A percentile compares a stretch with the other conserved stretches of the same genome.
These are phyloP conservation scores for Theobroma grandiflorum DNA, from an alignment of 441 rosid species.

Conservation along the genomic window DNA sequence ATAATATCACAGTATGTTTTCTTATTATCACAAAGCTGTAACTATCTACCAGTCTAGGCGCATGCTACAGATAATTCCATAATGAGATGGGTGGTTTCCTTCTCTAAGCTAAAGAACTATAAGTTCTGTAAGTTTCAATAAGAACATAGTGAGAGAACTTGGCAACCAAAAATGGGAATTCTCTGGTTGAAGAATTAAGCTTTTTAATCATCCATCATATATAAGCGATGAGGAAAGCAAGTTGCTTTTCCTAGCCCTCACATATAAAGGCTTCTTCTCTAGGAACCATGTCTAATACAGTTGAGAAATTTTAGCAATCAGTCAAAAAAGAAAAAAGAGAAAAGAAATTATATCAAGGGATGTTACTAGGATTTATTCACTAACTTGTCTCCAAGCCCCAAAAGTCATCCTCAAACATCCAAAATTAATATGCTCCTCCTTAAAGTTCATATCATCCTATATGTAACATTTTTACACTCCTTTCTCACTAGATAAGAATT, in stretches of 20 bases:
- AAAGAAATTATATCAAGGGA: background rate
- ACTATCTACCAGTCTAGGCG: too few relatives aligned
- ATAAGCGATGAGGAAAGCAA: background rate
- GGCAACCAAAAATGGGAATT: background rate
- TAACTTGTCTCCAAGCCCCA: background rate
- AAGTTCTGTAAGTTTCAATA: slow-evolving; percentile 6
- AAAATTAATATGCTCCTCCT: background rate
- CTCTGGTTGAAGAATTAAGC: background rate
- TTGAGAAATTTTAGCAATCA: background rate
- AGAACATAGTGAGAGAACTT: background rate
- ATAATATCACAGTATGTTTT: background rate
- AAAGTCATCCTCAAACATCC: background rate
- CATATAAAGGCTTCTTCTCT: background rate
- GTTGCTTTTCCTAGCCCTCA: background rate
- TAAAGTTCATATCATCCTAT: background rate
- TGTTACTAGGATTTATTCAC: background rate
- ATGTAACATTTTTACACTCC: background rate
- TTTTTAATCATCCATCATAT: background rate
- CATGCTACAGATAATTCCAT: too few relatives aligned
- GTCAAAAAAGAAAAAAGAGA: background rate
- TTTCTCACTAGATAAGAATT: background rate
- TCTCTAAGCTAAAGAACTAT: too few relatives aligned
- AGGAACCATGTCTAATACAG: background rate
- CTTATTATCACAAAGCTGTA: background rate
- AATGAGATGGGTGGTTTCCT: too few relatives aligned